Conservation (phyloP, 805 yeast genomes). For the Pichia phayaonensis region DNA sequence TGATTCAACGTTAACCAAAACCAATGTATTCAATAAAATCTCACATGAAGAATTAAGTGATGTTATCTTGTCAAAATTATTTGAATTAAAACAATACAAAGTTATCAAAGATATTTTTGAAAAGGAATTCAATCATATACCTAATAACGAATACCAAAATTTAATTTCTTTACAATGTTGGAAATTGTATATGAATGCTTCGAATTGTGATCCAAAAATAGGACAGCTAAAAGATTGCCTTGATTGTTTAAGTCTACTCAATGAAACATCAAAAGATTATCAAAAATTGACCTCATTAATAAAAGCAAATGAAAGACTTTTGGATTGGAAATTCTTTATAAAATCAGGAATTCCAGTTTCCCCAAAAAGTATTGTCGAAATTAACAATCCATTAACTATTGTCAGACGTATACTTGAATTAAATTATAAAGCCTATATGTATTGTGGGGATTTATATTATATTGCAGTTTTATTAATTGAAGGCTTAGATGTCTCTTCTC, state of each 20-base stretch:
- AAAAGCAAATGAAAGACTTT: slow-evolving; percentile 16
- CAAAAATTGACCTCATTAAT: slow-evolving; percentile 15
- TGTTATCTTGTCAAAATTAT: slow-evolving; percentile 17
- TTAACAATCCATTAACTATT: slow-evolving; percentile 20
- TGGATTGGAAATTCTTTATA: slow-evolving; percentile 26
- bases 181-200: slow-evolving; percentile 23
- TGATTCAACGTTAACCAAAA: slow-evolving; percentile 22
- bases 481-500: slow-evolving; percentile 29
- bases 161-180: slow-evolving; percentile 17
- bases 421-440: slow-evolving; percentile 43
- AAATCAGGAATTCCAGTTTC: slow-evolving; percentile 24
- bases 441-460: slow-evolving; percentile 33
- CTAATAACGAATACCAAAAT: slow-evolving; percentile 7
- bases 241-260: slow-evolving; percentile 17
- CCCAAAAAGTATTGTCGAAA: slow-evolving; percentile 21
- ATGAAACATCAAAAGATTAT: background rate
- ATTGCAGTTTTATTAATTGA: slow-evolving; percentile 35
- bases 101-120: slow-evolving; percentile 14
- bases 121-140: slow-evolving; percentile 16
- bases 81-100: slow-evolving; percentile 17
- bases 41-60: slow-evolving; percentile 15
- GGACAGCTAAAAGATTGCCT: slow-evolving; percentile 22
- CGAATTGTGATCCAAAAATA: slow-evolving; percentile 22
- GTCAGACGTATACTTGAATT: slow-evolving; percentile 37
- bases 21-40: slow-evolving; percentile 22